phyloP scores from a whole-genome alignment of 2,329 filamentous ascomycete genomes.

The Fusarium oligoseptatum region DNA sequence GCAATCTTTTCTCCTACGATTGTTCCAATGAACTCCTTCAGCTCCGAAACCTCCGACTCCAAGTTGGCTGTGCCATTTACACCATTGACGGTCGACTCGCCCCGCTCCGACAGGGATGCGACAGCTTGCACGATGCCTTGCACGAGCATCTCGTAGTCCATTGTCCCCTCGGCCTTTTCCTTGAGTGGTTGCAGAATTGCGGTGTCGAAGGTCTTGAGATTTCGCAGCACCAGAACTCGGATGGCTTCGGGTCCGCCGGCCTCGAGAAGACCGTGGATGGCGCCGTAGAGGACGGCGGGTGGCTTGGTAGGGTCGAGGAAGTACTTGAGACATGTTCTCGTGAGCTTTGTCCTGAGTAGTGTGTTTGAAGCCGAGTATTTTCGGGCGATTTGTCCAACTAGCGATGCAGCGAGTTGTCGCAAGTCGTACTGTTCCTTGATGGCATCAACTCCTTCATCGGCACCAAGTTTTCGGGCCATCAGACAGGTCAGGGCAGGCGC shows the following conservation, averaged over 20 bases:
- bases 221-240: constrained; percentile 68
- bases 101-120: constrained; percentile 56
- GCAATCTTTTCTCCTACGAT: constrained; percentile 65
- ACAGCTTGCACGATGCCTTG: constrained; percentile 69
- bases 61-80: constrained; percentile 53
- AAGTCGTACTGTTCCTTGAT: constrained; percentile 79
- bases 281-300: constrained; percentile 88
- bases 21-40: constrained; percentile 68
- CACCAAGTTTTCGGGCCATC: constrained; percentile 81
- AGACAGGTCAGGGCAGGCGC: constrained; percentile 93
- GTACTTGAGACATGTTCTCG: constrained; percentile 91
- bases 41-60: constrained; percentile 58
- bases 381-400: constrained; percentile 82
- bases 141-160: constrained; percentile 69
- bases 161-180: constrained; percentile 62
- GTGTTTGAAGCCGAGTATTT: constrained; percentile 87
- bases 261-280: constrained; percentile 82
- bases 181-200: constrained; percentile 66
- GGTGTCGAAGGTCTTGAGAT: constrained; percentile 67
- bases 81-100: constrained; percentile 53
- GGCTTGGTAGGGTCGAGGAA: constrained; percentile 90
- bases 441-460: constrained; percentile 64
- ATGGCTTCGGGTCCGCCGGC: constrained; percentile 77
- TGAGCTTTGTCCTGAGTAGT: constrained; percentile 87
- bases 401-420: constrained; percentile 84